These are phyloP conservation scores for Macrocybe gigantea DNA, from an alignment of 768 basidiomycete species.

Conservation along the genomic window DNA sequence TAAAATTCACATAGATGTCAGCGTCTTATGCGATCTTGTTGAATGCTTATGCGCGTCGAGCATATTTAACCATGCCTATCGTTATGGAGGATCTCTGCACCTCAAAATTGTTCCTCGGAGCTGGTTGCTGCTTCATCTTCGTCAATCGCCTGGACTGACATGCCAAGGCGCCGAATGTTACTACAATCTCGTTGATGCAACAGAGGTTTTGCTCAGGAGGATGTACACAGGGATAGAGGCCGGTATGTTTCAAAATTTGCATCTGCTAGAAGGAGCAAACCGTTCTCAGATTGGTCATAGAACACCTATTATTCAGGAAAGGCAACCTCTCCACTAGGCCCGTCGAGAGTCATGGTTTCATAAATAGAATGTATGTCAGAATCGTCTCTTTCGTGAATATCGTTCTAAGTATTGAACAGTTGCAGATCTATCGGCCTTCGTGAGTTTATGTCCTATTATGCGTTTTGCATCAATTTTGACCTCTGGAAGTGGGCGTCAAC, in stretches of 20 bases:
- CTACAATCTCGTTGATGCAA: slow-evolving; percentile 7
- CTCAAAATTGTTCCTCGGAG: slow-evolving; percentile 46
- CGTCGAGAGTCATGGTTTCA: slow-evolving; percentile 29
- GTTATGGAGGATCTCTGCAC: slow-evolving; percentile 25
- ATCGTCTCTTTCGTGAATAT: background rate
- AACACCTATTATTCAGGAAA: slow-evolving; percentile 21
- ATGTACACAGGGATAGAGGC: slow-evolving; percentile 20
- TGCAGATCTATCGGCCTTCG: slow-evolving; percentile 43
- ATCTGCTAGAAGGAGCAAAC: background rate
- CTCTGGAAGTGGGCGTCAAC: slow-evolving; percentile 28
- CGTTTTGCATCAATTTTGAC: background rate
- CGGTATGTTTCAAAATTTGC: slow-evolving; percentile 14
- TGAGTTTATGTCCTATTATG: slow-evolving; percentile 19
- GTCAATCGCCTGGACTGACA: slow-evolving; percentile 4
- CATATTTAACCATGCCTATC: slow-evolving; percentile 26
- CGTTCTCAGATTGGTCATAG: slow-evolving; percentile 16
- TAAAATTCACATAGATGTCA: slow-evolving; percentile 34
- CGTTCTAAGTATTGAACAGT: slow-evolving; percentile 17
- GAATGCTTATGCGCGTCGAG: slow-evolving; percentile 41
- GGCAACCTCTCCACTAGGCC: slow-evolving; percentile 13
- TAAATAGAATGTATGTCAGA: slow-evolving; percentile 40
- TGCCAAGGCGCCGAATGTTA: slow-evolving; percentile 4
- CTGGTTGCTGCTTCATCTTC: slow-evolving; percentile 34
- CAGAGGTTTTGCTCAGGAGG: slow-evolving; percentile 19
- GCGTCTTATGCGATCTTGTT: slow-evolving; percentile 43